Evolutionary conservation across 1,139 yeast genomes (phyloP), one percentile per base, ranked within the genome.

Genomic region (Scheffersomyces insectosa): DNA sequence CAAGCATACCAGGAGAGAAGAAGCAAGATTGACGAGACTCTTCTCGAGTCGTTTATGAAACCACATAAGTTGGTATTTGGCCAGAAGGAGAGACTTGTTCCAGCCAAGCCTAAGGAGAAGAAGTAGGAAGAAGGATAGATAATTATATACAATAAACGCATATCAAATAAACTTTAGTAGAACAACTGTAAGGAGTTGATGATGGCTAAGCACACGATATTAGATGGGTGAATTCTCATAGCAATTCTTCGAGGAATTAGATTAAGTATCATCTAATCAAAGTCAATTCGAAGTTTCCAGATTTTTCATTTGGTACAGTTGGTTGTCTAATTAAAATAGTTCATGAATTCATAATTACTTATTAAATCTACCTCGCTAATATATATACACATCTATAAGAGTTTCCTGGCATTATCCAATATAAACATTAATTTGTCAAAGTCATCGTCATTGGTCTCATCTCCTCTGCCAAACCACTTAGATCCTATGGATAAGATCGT

Each of bases 11-110:
- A 95, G 72, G 87, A 76, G 43, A 79, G 82, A 59, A 83, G 97
- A 65, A 73, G 79, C 33, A 65, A 70, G 45, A 82, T 93, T 41
- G 81, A 84, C 50, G 85, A 86, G 41, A 83, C 72, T n/a, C 67
- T 72, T n/a, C 72, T 90, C 42, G 80, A 79, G 41, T 63, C 77
- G 47, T 95, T 84, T 65, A 93, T 89, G 93, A 83, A 80, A 57
- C 89, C 96, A 36, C 95, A 95, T 59, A 81, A 84, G 63, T 79
- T 90, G 60, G 80, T 80, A 40, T 83, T 81, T 75, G 96, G 96
- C 28, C 64, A 75, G 44, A 77, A 79, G 59, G 85, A 84, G 65
- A 81, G 95, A 70, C 64, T 74, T 42, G 93, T 87, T 37, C 83
- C 91, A 13, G 77, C 75, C 11, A 86, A 84, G 65, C 76, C 70